A percentile compares a stretch with the other conserved stretches of the same genome.
Conservation (phyloP, 495 filamentous ascomycete genomes). For the Annulohypoxylon moriforme region DNA sequence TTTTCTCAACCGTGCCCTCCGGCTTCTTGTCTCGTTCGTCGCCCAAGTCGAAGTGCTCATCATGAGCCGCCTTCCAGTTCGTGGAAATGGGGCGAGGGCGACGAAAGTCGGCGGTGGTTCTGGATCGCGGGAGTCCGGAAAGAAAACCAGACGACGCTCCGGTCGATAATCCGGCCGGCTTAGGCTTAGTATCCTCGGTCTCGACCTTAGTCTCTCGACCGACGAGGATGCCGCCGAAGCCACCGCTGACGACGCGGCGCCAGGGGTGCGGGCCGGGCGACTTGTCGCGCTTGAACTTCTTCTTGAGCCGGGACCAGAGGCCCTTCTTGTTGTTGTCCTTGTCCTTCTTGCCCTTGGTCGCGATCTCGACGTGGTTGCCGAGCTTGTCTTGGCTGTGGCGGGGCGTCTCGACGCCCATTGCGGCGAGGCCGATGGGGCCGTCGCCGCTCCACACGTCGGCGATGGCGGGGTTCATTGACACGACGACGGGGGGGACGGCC, state of each 20-base stretch:
- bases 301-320: neutral
- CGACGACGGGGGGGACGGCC: neutral
- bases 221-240: neutral
- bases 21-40: neutral
- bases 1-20: neutral
- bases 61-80: neutral
- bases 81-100: neutral
- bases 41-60: neutral
- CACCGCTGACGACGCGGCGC: neutral
- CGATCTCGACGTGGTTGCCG: neutral
- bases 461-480: neutral
- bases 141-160: too few relatives aligned
- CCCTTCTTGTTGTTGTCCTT: neutral
- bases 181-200: neutral
- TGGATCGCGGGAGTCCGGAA: neutral
- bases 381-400: neutral
- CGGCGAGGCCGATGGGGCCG: conserved; percentile 1
- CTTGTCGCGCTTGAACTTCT: neutral
- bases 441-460: neutral
- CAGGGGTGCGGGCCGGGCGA: neutral
- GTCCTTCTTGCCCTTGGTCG: neutral
- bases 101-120: neutral
- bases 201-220: neutral
- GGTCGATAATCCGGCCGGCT: too few relatives aligned
- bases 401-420: neutral